Evolutionary conservation across 1,139 yeast genomes (phyloP), one percentile per base, ranked within the genome.

Genomic region (Keqinozyma sinolaborantium): DNA sequence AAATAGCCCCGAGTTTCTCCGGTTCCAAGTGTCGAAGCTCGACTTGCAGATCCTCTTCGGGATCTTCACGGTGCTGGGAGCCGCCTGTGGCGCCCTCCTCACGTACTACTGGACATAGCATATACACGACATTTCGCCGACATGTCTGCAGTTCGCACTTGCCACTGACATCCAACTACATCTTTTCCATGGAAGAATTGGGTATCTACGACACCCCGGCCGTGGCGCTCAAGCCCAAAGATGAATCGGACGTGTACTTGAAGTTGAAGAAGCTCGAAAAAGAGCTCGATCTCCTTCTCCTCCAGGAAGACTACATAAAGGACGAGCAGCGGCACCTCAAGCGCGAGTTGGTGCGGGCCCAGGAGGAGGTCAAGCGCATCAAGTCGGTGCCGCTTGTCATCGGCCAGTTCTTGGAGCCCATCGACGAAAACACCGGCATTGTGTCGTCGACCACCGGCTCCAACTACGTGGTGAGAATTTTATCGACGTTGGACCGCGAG

Each of bases 361-460:
- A 94, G 58, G 98, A 94, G 60, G 99, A 94, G 60, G 98, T 92
- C 30, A 92, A 92, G 60, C 78, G 97, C 49, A 94, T 94, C 56
- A 95, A 92, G 54, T 85, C 96, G 3, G 99, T 94, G 31, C 99
- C 99, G 12, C 71, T 94, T 43, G 98, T 94, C 20, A 94, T 94
- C 61, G 99, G 99, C 14, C 98, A 94, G 63, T 94, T 94, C 50
- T 70, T 94, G 48, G 99, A 94, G 58, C 97, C 98, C 36, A 90
- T 94, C 47, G 99, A 94, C 60, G 95, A 90, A 57, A 83, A 84
- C 48, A 86, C 96, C 6, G 98, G 97, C 43, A 94, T 94, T 50
- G 97, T 94, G 10, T 86, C 96, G 12, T 86, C 96, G 13, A 92
- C 98, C 24, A 94, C 98, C 2, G 98, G 98, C 13, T 88, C 97